Base-by-base conservation (phyloP, 2,329 filamentous ascomycete genomes). In the Ceratocystis ficicola region DNA sequence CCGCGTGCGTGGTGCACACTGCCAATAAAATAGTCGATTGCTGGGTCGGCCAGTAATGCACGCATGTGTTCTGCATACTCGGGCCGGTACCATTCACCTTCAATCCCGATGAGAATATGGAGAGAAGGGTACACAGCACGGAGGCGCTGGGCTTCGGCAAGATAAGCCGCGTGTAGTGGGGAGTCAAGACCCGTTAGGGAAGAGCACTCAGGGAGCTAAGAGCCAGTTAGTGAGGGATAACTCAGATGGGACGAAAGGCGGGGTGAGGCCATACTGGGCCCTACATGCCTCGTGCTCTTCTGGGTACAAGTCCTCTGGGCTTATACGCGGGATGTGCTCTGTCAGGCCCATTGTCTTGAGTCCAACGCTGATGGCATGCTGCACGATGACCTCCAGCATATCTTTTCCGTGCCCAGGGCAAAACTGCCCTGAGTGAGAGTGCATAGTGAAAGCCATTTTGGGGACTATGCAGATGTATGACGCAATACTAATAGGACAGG, bases 371-470 rank as follows among this genome's bases (percentile, higher is more conserved):
- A 97, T 90, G 69, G 93, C 93, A 12, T 86, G 83, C 72, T 86
- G 83, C 71, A 97, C 79, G 62, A 97, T 84, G 70, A 90, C 86
- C 75, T 97, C 93, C 8, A 99, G 83, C 22, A 85, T 82, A 74
- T 95, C 85, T 73, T 87, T 85, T 63, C 94, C 94, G 78, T 99
- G 94, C 71, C 87, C 85, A 8, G 86, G 86, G 78, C 94, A 99
- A 79, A 99, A 99, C 75, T 99, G 90, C 69, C 94, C 94, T 46
- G 94, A 97, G 77, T 99, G 94, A 73, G 90, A 95, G 76, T 99
- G 94, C 80, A 97, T 95, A 3, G 94, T 95, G 78, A 95, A 96
- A 1, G 93, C 92, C 94, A 97, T 97, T 64, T 55, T 73, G 68
- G 15, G 1, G 25, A 17, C 52, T n/a, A 1, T 2, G 8, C 8